phyloP scores from a whole-genome alignment of 495 filamentous ascomycete species.

The Opeltia flavorubescens region DNA sequence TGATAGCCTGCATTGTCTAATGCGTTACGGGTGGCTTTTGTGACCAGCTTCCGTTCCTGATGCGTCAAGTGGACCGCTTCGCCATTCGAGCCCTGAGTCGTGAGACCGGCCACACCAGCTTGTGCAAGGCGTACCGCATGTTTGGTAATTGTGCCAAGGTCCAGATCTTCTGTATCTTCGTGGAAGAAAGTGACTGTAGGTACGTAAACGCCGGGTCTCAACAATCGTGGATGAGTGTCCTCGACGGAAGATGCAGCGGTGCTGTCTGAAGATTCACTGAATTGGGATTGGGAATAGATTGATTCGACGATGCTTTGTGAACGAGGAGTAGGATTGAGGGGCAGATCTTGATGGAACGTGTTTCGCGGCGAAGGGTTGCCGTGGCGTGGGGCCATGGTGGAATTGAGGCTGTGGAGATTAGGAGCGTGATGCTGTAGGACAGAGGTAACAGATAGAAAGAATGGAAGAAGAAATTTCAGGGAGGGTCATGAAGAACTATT shows the following conservation, averaged over 20 bases:
- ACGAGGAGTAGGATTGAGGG: neutral
- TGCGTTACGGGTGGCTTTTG: slow-evolving; percentile 57
- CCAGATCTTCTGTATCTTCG: slow-evolving; percentile 40
- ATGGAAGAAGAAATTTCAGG: neutral
- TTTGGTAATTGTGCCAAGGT: slow-evolving; percentile 50
- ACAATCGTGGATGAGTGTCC: slow-evolving; percentile 15
- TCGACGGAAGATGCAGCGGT: slow-evolving; percentile 16
- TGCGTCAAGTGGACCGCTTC: slow-evolving; percentile 72
- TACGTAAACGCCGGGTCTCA: slow-evolving; percentile 47
- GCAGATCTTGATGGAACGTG: slow-evolving; percentile 7
- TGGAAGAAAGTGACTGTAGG: slow-evolving; percentile 59
- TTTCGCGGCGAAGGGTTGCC: slow-evolving; percentile 7
- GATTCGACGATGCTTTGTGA: slow-evolving; percentile 5
- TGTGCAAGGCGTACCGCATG: slow-evolving; percentile 76
- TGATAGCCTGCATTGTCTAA: slow-evolving; percentile 55
- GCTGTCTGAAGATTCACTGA: slow-evolving; percentile 13
- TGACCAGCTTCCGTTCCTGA: slow-evolving; percentile 55
- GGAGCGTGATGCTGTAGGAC: neutral
- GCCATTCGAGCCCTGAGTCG: slow-evolving; percentile 82
- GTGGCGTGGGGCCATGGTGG: neutral
- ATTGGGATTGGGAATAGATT: slow-evolving; percentile 12
- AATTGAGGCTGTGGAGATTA: neutral
- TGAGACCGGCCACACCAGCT: slow-evolving; percentile 65
- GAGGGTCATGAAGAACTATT: neutral
- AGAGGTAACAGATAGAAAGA: neutral